Conservation (phyloP, 2,329 filamentous ascomycete species). For the Neofusicoccum cordaticola region DNA sequence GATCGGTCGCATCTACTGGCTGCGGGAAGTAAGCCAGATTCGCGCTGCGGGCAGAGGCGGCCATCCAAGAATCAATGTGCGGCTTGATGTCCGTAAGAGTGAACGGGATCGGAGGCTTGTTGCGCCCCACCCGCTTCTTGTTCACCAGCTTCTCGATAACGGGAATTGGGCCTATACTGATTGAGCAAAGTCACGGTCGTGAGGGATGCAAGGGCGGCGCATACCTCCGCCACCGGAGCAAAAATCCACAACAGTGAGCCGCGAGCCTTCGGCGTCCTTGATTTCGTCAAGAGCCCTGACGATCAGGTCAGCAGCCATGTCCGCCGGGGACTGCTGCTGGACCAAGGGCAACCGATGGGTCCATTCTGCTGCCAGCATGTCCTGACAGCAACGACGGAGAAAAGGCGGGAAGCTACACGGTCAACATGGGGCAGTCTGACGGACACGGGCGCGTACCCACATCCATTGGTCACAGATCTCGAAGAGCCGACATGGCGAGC, state of each 20-base stretch:
- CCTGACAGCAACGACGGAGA: constrained; percentile 63
- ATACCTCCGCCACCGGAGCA: constrained; percentile 69
- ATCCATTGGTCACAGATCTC: constrained; percentile 29
- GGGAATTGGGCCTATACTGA: constrained; percentile 29
- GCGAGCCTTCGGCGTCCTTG: background rate
- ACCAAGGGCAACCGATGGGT: constrained; percentile 57
- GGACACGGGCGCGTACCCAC: constrained; percentile 20
- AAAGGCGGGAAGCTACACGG: constrained; percentile 62
- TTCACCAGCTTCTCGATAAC: constrained; percentile 36
- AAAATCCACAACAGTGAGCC: constrained; percentile 69
- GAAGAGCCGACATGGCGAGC: constrained; percentile 25
- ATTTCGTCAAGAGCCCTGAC: constrained; percentile 32
- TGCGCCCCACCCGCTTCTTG: constrained; percentile 20
- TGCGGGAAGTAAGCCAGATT: constrained; percentile 59
- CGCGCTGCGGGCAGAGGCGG: constrained; percentile 39
- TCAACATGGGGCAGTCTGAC: background rate
- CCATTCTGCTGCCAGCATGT: constrained; percentile 64
- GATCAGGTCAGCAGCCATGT: constrained; percentile 59
- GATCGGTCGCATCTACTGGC: constrained; percentile 64
- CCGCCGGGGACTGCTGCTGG: constrained; percentile 57
- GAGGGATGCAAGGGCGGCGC: background rate
- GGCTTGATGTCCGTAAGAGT: constrained; percentile 41
- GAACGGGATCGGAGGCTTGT: constrained; percentile 33
- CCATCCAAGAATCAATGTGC: constrained; percentile 37
- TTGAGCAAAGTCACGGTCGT: constrained; percentile 18